Evolutionary conservation across 2,329 filamentous ascomycete genomes (phyloP), one percentile per base, ranked within the genome.

Genomic region (Fusarium sp.): DNA sequence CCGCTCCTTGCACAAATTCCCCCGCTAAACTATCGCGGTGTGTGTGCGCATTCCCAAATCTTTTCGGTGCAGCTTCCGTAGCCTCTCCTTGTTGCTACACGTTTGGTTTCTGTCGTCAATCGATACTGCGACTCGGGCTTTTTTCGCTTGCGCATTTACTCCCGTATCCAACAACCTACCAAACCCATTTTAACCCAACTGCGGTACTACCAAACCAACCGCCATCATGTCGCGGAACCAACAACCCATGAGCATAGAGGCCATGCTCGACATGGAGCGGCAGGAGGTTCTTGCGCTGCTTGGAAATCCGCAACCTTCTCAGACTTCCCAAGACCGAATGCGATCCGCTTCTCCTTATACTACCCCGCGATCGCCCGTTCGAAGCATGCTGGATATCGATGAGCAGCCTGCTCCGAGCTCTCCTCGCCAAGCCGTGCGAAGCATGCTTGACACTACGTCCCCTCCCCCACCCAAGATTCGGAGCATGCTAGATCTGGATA

Each of bases 241-340:
- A 59, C 82, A 83, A 60, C 84, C 85, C 22, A 94, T 94, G 92
- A 94, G 93, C 79, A 89, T 95, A 79, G 93, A 94, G 83, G 89
- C 92, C 58, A 90, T 92, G 74, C 87, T 95, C 72, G 93, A 95
- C 80, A 92, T 94, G 85, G 93, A 96, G 86, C 89, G 93, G 71
- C 87, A 88, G 72, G 93, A 94, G 83, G 91, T 95, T 42, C 85
- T 94, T 74, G 91, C 90, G 57, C 85, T 94, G 70, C 85, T 94
- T 47, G 91, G 93, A 80, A 88, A 87, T 52, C 85, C 83, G 81
- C 13, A 79, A 80, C 60, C 64, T 22, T 64, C 63, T 37, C 61
- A 78, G 40, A 57, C 70, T 24, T 63, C 83, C 16, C 76, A 82
- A 9, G 77, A 79, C 6, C 82, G 85, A 24, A 80, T 78, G 76